Base-by-base conservation (phyloP, 2,329 filamentous ascomycete species). In the Corniculantispora saksenae region DNA sequence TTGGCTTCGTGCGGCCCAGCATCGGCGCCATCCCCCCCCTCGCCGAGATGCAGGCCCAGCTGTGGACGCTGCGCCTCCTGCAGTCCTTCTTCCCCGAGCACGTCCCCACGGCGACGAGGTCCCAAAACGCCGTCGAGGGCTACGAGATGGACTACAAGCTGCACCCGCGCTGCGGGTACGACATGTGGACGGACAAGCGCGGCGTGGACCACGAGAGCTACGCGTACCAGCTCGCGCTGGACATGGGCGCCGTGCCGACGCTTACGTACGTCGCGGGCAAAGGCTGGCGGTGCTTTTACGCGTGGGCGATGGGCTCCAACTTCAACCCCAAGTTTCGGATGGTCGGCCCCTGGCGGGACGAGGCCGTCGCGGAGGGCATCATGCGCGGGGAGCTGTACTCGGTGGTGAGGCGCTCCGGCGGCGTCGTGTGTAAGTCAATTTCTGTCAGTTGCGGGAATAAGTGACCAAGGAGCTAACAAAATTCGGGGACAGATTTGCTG, bases 131-230 rank as follows among this genome's bases (percentile, higher is more conserved):
- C 0, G 60, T 81, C 0, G 64, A 68, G 1, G 45, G 70, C 0
- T 79, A 81, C 29, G 77, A 82, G 8, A 64, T 78, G 1, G 76
- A 81, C 68, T 83, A 80, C 63, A 69, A 75, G 23, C 75, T 83
- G 3, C 78, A 77, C 43, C 59, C 73, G 0, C 73, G 74, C 7
- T 72, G 69, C 0, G 68, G 69, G 13, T 78, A 78, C 66, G 76
- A 76, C 61, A 69, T 77, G 27, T 76, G 70, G 59, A 66, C 72
- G 25, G 72, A 67, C 27, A 78, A 79, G 67, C 73, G 77, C 61
- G 81, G 79, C 12, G 80, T 83, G 1, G 81, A 84, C 53, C 81
- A 83, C 60, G 82, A 84, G 65, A 78, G 76, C 63, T 84, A 84
- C 66, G 79, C 79, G 0, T 83, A 83, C 70, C 82, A 84, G 71